Evolutionary conservation across 306 rosid genomes (phyloP), one percentile per base, ranked within the genome.

Genomic region (Sicyos baderoa): DNA sequence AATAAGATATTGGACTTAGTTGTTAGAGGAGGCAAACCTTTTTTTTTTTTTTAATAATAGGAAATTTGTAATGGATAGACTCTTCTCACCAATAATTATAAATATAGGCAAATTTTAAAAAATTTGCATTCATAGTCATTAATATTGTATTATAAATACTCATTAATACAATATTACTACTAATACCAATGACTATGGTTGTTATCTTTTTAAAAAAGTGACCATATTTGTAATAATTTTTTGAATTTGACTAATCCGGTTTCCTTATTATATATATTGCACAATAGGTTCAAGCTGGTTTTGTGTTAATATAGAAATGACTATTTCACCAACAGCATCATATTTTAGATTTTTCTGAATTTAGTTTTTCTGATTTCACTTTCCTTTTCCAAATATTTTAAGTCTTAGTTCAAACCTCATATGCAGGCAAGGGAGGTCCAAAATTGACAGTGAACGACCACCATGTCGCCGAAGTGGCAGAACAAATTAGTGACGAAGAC

Each of bases 351-450:
- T 40, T 11, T 18, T 63, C 32, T 63, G 70, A 4, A 19, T 63
- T 42, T 63, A 19, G 29, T 42, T 16, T 23, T 4, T 54, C 60
- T 71, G 17, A 21, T 76, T 71, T 12, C 11, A 42, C 10, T 5
- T 16, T 13, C 5, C 29, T 8, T 21, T 32, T 66, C 51, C 3
- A 37, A 62, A n/a, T 37, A 37, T 65, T 72, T 54, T 8, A 42
- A 23, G 59, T 52, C 3, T 7, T 11, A 11, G n/a, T 64, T 60
- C 13, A 45, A 45, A 35, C 48, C 72, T 35, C 11, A 53, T 10
- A 54, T 70, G 48, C 19, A 84, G 88, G 74, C 65, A 67, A 77
- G 70, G 76, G 65, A 63, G 59, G 54, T 74, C 17, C 72, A 40
- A 68, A 69, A 74, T 9, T 48, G n/a, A 69, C 5, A 55, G 23